A percentile compares a stretch with the other conserved stretches of the same genome.
These are phyloP conservation scores for Fusarium gaditjirri DNA, from an alignment of 2,329 filamentous ascomycete genomes.

Conservation along the genomic window DNA sequence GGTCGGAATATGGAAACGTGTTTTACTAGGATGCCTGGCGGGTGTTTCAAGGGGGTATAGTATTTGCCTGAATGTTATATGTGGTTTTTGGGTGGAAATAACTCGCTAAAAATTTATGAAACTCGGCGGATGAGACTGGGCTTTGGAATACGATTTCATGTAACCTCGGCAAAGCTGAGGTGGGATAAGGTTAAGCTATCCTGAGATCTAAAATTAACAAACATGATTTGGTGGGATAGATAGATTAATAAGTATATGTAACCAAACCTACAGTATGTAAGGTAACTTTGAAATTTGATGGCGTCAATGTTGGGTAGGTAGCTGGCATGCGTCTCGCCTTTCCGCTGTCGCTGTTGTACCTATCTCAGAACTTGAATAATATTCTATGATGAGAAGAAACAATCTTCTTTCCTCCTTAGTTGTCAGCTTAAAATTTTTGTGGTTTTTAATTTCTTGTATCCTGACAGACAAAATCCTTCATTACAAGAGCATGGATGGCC, in stretches of 20 bases:
- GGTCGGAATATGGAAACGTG: background rate
- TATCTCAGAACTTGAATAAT: background rate
- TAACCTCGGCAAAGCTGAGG: background rate
- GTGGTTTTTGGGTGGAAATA: background rate
- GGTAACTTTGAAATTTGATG: too few species aligned
- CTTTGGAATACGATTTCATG: background rate
- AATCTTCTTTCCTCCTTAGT: background rate
- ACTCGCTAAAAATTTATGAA: background rate
- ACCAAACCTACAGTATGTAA: rapidly evolving
- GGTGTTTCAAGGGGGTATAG: slow-evolving; percentile 12
- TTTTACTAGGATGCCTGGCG: background rate
- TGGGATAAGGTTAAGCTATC: background rate
- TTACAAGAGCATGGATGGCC: background rate
- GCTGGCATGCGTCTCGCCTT: background rate
- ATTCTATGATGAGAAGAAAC: background rate
- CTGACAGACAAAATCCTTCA: background rate
- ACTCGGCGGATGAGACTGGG: background rate
- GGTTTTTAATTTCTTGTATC: background rate
- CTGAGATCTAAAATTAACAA: background rate
- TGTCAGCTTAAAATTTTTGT: background rate
- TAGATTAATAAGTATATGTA: too few species aligned
- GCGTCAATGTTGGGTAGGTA: rapidly evolving
- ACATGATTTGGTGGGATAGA: rapidly evolving
- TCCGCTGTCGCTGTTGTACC: background rate
- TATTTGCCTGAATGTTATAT: background rate